Base-by-base conservation (phyloP, 225 moss, liverwort and hornwort genomes). In the Lunularia cruciata region DNA sequence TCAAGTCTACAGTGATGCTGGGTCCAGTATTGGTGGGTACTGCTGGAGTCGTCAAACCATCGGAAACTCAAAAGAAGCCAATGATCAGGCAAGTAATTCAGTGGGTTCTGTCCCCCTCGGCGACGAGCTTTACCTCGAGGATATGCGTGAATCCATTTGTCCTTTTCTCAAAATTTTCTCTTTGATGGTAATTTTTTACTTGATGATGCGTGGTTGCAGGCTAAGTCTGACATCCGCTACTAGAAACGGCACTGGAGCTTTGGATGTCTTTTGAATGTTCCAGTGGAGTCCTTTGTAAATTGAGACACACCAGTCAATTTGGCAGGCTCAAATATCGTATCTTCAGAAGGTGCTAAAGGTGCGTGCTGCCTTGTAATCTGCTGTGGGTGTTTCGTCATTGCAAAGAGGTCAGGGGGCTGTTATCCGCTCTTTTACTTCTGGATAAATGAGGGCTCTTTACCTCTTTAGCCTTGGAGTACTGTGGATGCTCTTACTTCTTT, bases 1-100 rank as follows among this genome's bases (percentile, higher is more conserved):
- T 80, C 76, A 84, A 84, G 84, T 81, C 84, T 75, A 85, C 84
- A 78, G 77, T 85, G 81, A 85, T 73, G 65, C 67, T 78, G 72
- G 78, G 84, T 70, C 66, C 84, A 65, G 78, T 85, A 11, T 81
- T 78, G 78, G 81, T 78, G 56, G 76, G 73, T 70, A 72, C 81
- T 60, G 58, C 62, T 55, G 78, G 75, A 68, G 59, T 78, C 6
- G 59, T 78, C 6, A 81, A 75, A 53, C 75, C 77, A 34, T 34
- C 81, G 57, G 84, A 84, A 35, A 66, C 61, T 57, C 80, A 70
- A 39, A 78, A 72, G 62, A 84, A 78, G 78, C 84, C 76, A 47
- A 78, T 78, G 78, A 85, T 85, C 81, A 84, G 84, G 84, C 78
- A 81, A 81, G 81, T 75, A 10, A 1, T 30, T 20, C 35, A 47